Evolutionary conservation across 345 rosid genomes (phyloP).

Genomic region (Excoecaria agallocha): DNA sequence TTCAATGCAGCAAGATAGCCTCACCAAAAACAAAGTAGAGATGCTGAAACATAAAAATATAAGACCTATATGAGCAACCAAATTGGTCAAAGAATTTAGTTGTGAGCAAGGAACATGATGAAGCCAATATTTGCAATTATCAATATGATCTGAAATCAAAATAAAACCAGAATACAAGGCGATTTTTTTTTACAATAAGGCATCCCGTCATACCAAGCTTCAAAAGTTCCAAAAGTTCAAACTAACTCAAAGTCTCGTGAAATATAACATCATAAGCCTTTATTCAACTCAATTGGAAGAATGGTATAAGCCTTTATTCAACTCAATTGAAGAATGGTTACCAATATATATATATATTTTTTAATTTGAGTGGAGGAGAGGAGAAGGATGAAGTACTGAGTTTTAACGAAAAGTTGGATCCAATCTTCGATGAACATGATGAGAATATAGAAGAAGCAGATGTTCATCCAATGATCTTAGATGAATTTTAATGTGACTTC

Average conservation of each 20-base stretch:
- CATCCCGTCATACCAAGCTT: background rate
- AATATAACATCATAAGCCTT: background rate
- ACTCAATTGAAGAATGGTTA: too few relatives aligned
- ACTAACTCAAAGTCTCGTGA: background rate
- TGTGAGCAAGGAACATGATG: background rate
- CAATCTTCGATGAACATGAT: too few relatives aligned
- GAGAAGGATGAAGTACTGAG: too few relatives aligned
- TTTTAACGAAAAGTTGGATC: too few relatives aligned
- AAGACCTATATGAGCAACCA: background rate
- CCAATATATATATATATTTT: too few relatives aligned
- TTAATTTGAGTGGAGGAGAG: too few relatives aligned
- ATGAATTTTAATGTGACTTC: too few relatives aligned
- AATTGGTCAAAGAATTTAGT: background rate
- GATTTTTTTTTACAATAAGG: background rate
- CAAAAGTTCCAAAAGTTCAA: background rate
- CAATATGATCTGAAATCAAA: background rate
- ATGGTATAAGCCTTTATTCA: too few relatives aligned
- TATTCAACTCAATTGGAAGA: background rate
- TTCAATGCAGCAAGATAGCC: background rate
- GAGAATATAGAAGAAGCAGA: too few relatives aligned
- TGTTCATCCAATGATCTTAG: too few relatives aligned
- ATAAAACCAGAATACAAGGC: background rate
- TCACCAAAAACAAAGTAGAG: background rate
- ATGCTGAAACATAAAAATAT: too few relatives aligned
- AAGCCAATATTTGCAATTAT: background rate